These are phyloP conservation scores for Epichloe glyceriae DNA, from an alignment of 2,329 filamentous ascomycete species.

Conservation along the genomic window DNA sequence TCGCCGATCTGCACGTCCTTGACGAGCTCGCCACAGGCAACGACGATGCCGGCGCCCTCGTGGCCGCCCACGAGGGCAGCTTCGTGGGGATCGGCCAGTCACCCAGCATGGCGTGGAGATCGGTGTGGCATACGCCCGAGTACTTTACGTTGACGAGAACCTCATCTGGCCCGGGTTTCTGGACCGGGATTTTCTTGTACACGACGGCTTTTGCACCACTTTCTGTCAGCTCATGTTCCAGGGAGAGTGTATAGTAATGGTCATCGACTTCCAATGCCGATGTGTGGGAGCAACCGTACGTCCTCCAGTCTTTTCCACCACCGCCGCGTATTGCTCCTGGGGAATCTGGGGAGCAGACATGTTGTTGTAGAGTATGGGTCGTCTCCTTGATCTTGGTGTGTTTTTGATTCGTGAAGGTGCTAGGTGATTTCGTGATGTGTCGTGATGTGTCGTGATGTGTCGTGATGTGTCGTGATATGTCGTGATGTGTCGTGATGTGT, in stretches of 20 bases:
- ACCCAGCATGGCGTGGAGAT: constrained; percentile 66
- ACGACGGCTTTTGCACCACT: constrained; percentile 34
- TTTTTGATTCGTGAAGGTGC: too few relatives aligned
- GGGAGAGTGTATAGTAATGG: too few relatives aligned
- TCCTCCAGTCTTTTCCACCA: constrained; percentile 69
- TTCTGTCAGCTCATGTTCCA: constrained; percentile 4
- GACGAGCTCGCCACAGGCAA: constrained; percentile 66
- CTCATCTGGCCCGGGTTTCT: constrained; percentile 72
- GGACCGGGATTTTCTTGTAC: constrained; percentile 74
- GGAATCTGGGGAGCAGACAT: constrained; percentile 44
- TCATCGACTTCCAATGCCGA: too few relatives aligned
- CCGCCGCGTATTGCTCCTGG: constrained; percentile 79
- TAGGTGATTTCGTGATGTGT: too few relatives aligned
- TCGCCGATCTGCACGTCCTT: constrained; percentile 70
- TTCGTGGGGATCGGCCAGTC: constrained; percentile 83
- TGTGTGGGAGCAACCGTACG: constrained; percentile 30
- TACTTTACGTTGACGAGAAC: constrained; percentile 86
- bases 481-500: too few relatives aligned
- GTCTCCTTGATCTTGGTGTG: too few relatives aligned
- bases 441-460: too few relatives aligned
- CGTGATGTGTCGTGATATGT: too few relatives aligned
- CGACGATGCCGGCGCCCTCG: constrained; percentile 69
- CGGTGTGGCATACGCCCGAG: constrained; percentile 84
- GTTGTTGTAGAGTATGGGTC: constrained; percentile 6
- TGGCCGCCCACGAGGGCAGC: constrained; percentile 76